These are phyloP conservation scores for Pythium aphanidermatum DNA, from an alignment of 352 stramenopile genomes.

Conservation along the genomic window DNA sequence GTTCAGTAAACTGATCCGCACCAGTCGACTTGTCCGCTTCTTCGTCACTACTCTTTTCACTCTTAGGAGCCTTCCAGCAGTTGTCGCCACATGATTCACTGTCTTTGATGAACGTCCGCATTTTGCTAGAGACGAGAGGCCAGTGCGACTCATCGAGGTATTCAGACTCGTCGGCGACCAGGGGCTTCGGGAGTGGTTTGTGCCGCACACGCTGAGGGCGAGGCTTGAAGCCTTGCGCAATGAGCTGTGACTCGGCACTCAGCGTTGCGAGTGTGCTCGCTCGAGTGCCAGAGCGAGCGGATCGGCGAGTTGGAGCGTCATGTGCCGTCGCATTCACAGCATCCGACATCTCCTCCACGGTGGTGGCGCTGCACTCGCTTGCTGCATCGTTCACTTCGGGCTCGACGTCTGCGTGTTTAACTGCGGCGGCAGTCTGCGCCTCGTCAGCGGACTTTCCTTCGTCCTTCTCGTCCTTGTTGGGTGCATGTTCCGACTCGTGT, in stretches of 20 bases:
- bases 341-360: conserved; percentile 2
- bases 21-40: background rate
- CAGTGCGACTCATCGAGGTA: conserved; percentile 62
- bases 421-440: background rate
- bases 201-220: conserved; percentile 4
- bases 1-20: conserved; percentile 16
- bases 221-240: conserved; percentile 6
- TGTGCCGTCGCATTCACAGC: conserved; percentile 1
- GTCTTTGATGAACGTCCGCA: conserved; percentile 33
- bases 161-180: conserved; percentile 40
- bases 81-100: conserved; percentile 27
- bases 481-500: background rate
- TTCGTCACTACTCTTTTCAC: background rate
- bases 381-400: conserved; percentile 12
- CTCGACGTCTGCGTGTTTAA: background rate
- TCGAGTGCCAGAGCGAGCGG: conserved; percentile 43
- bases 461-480: background rate
- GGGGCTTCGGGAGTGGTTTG: conserved; percentile 1
- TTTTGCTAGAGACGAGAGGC: conserved; percentile 28
- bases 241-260: conserved; percentile 38
- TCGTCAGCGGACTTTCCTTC: background rate
- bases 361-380: conserved; percentile 12
- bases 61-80: conserved; percentile 7
- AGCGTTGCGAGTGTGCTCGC: conserved; percentile 48
- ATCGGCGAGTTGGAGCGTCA: conserved; percentile 37